Percentiles rank a stretch among this genome's conserved stretches.
phyloP scores from a whole-genome alignment of 768 basidiomycete genomes.

The Phylloporus rhodoxanthus region DNA sequence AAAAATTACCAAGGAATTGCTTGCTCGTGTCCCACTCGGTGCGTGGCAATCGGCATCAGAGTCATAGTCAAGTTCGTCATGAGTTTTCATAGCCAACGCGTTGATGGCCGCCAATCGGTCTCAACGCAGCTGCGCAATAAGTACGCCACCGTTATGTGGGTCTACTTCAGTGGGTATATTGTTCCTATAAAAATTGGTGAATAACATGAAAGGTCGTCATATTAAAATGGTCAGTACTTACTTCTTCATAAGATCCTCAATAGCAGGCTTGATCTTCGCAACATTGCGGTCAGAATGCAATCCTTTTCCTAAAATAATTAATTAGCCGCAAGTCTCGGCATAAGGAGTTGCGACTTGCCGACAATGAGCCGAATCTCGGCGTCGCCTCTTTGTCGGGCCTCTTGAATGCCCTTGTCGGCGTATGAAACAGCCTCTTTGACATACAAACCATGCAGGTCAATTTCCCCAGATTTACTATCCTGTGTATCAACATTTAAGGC shows the following conservation, averaged over 20 bases:
- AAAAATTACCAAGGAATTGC: neutral
- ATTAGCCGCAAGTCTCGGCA: neutral
- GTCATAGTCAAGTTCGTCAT: no score
- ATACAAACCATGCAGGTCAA: slow-evolving; percentile 89
- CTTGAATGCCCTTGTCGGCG: slow-evolving; percentile 64
- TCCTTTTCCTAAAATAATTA: slow-evolving; percentile 59
- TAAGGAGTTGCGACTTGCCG: slow-evolving; percentile 43
- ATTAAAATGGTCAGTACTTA: slow-evolving; percentile 27
- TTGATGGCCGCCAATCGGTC: neutral
- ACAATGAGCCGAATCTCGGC: slow-evolving; percentile 75
- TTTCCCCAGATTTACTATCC: slow-evolving; percentile 66
- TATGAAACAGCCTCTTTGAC: slow-evolving; percentile 85
- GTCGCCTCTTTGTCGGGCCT: slow-evolving; percentile 60
- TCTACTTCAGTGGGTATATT: slow-evolving; percentile 69
- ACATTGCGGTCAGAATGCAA: slow-evolving; percentile 71
- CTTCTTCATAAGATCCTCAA: slow-evolving; percentile 83
- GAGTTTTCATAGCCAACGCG: neutral
- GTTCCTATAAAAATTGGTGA: slow-evolving; percentile 44
- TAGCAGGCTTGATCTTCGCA: slow-evolving; percentile 88
- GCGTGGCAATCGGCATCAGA: no score
- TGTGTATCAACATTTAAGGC: slow-evolving; percentile 18
- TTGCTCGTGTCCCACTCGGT: neutral
- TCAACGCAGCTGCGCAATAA: slow-evolving; percentile 54
- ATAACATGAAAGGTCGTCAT: neutral
- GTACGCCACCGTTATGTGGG: slow-evolving; percentile 75